Base-by-base conservation (phyloP, 2,329 filamentous ascomycete genomes). In the Ophiosphaerella narmari region DNA sequence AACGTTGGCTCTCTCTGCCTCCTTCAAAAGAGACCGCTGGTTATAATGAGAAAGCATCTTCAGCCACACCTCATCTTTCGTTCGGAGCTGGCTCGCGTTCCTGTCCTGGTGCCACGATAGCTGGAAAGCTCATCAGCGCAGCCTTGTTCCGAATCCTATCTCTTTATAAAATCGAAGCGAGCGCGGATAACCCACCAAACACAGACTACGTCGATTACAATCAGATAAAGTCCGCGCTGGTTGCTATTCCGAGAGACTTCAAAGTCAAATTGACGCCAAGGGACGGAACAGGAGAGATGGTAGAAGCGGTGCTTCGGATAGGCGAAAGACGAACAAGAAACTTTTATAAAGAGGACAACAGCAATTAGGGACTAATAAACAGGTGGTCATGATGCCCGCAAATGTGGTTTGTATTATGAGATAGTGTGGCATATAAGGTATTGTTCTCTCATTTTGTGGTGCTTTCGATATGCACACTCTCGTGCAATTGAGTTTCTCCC, bases 201-300 rank as follows among this genome's bases (percentile, higher is more conserved):
- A 85, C 82, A 0, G 82, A 85, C 60, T 85, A 85, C 53, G 78
- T 85, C 4, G 82, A 86, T 5, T 85, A 85, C 58, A 86, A 85
- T 56, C 76, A 81, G 59, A 79, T 84, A 58, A 85, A 85, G 68
- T 79, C 77, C 1, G 82, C 82, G 0, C 58, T 86, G 31, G 82
- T 85, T 11, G 83, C 83, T 0, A 85, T 86, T 43, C 83, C 83
- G 1, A 68, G 78, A 38, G 77, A 83, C 38, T 86, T 85, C 65
- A 83, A 82, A 59, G 77, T 85, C 5, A 80, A 73, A 59, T 65
- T 86, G n/a, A 71, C 83, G 13, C 80, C 81, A 0, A 72, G 82
- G 39, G 79, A 82, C 57, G 45, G 48, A 4, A 49, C 54, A 5
- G 60, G 68, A 1, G 65, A 50, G 0, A 52, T 66, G 23, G 74